Evolutionary conservation across 2,329 filamentous ascomycete genomes (phyloP), one percentile per base, ranked within the genome.

Genomic region (Aureobasidium sp.): DNA sequence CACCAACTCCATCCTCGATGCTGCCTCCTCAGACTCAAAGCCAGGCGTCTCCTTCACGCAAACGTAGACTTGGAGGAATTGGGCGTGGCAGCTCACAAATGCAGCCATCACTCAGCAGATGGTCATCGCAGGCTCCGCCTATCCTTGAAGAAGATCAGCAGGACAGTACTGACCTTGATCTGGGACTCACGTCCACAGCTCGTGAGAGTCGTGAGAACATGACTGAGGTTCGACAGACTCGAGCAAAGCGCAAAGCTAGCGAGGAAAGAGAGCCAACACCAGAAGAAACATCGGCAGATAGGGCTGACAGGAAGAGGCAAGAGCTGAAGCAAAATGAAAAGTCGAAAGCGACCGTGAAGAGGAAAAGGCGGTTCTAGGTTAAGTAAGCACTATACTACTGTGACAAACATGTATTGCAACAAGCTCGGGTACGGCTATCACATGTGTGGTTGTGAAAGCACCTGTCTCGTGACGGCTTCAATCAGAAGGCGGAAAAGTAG

Each of bases 301-400:
- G 77, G 59, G 82, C 82, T 3, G 75, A 83, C 64, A 74, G 78
- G 59, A 84, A 79, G 66, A 75, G 84, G 13, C 76, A 80, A 54
- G 81, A 83, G 67, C 68, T 87, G 63, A 85, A 84, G 68, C 74
- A 79, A 21, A 79, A 79, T 58, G 74, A 72, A 60, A 81, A 80
- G 67, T 77, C 78, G 32, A 81, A 81, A 65, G 78, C 75, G 58
- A 76, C 78, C 10, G 74, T 70, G 21, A 85, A 81, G 75, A 86
- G 85, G 75, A 84, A 81, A 68, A 71, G 82, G 61, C 82, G 74
- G 62, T 84, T 84, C 64, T 84, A 69, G 74, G 57, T 13, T 42
- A 49, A 45, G 57, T 50, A 50, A 30, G 3, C 10, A 37, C 34
- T 48, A n/a, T 41, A 44, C n/a, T n/a, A 32, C 16, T 21, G 29